Conservation (phyloP, 2,329 filamentous ascomycete genomes). For the Fusarium papillatum region DNA sequence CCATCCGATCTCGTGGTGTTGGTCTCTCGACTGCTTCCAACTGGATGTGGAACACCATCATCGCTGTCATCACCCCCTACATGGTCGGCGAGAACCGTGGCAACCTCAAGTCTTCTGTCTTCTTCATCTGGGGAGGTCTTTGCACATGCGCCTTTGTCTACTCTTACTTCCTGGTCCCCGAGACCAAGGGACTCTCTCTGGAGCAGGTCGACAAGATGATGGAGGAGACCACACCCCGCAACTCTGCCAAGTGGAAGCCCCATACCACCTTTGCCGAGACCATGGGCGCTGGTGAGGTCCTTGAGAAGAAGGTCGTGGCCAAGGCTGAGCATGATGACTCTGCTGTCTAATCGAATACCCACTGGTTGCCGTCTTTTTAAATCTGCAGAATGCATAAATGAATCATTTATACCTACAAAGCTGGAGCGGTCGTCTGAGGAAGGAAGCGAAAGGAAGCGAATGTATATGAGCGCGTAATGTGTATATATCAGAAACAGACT, state of each 20-base stretch:
- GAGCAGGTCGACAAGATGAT: conserved; percentile 91
- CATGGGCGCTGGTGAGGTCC: conserved; percentile 45
- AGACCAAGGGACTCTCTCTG: conserved; percentile 82
- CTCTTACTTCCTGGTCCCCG: conserved; percentile 80
- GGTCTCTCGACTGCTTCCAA: conserved; percentile 80
- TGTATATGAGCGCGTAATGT: conserved; percentile 39
- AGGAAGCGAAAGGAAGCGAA: conserved; percentile 1
- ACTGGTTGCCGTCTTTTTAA: conserved; percentile 1
- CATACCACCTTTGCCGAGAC: conserved; percentile 75
- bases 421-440: background rate
- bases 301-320: conserved; percentile 47
- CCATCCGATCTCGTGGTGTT: conserved; percentile 90
- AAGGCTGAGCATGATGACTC: conserved; percentile 48
- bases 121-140: conserved; percentile 82
- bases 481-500: conserved; percentile 40
- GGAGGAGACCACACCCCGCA: conserved; percentile 85
- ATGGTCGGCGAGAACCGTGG: conserved; percentile 63
- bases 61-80: conserved; percentile 78
- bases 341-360: conserved; percentile 43
- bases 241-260: conserved; percentile 82
- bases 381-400: conserved; percentile 12
- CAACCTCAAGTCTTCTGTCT: conserved; percentile 73
- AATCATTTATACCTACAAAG: conserved; percentile 28
- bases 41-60: conserved; percentile 81
- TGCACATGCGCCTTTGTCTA: conserved; percentile 73